Conservation (phyloP, 1,284 basidiomycete species). For the Cryptococcus jaspeensis region DNA sequence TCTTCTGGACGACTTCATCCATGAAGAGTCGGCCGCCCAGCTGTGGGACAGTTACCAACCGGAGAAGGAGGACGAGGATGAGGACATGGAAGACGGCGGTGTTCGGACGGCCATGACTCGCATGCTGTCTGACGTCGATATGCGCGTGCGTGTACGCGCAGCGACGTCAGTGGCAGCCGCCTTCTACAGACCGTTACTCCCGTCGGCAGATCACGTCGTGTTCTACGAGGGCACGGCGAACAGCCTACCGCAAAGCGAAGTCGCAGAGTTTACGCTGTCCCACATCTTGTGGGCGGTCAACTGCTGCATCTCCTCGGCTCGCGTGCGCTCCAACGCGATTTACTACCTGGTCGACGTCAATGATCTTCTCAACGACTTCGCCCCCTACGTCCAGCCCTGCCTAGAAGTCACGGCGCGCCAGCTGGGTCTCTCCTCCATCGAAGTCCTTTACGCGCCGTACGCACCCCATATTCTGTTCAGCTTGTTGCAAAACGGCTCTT, state of each 20-base stretch:
- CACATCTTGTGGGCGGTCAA: constrained; percentile 77
- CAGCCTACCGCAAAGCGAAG: constrained; percentile 13
- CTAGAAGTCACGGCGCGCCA: constrained; percentile 64
- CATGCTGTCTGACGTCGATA: constrained; percentile 65
- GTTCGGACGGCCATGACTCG: background rate
- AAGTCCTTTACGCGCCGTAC: constrained; percentile 73
- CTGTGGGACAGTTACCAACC: constrained; percentile 24
- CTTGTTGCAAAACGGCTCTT: constrained; percentile 46
- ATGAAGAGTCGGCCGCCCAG: constrained; percentile 56
- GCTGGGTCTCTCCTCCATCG: constrained; percentile 67
- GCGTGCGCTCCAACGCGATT: constrained; percentile 78
- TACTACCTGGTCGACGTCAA: constrained; percentile 73
- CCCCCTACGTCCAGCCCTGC: constrained; percentile 64
- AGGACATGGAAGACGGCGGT: constrained; percentile 21
- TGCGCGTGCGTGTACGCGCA: constrained; percentile 79
- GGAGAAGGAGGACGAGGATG: constrained; percentile 29
- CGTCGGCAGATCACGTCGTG: constrained; percentile 12
- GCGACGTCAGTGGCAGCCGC: constrained; percentile 61
- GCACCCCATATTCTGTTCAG: constrained; percentile 63
- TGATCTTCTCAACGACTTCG: constrained; percentile 48
- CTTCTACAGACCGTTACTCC: constrained; percentile 30
- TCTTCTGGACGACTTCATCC: constrained; percentile 68
- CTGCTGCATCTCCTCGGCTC: constrained; percentile 75
- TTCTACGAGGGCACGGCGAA: constrained; percentile 29
- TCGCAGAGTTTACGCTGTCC: constrained; percentile 69